These are phyloP conservation scores for Fusarium sp. DNA, from an alignment of 2,329 filamentous ascomycete species.

Conservation along the genomic window DNA sequence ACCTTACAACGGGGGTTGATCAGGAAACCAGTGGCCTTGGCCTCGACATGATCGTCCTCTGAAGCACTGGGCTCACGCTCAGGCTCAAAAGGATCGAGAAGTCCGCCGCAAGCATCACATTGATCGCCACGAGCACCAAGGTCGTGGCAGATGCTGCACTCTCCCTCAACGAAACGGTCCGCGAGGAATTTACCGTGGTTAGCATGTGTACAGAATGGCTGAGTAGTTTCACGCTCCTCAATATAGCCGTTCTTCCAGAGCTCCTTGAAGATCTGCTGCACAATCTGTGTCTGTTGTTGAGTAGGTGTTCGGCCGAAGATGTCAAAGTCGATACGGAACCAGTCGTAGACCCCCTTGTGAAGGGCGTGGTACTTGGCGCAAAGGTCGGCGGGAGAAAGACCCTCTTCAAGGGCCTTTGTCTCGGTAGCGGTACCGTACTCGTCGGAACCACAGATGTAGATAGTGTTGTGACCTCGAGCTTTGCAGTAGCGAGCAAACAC, in stretches of 20 bases:
- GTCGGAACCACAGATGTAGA: constrained; percentile 88
- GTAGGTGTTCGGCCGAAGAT: constrained; percentile 95
- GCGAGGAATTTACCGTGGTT: constrained; percentile 80
- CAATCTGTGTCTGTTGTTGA: constrained; percentile 87
- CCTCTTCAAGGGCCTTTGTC: constrained; percentile 92
- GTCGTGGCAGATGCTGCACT: constrained; percentile 79
- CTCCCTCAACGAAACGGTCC: constrained; percentile 87
- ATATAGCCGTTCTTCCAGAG: constrained; percentile 91
- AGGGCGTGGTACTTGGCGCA: constrained; percentile 94
- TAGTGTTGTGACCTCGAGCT: constrained; percentile 79
- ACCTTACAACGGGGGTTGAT: constrained; percentile 93
- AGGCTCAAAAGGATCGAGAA: constrained; percentile 76
- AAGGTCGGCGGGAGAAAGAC: constrained; percentile 81
- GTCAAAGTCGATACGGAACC: constrained; percentile 96
- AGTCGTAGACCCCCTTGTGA: constrained; percentile 91
- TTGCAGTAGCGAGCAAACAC: constrained; percentile 86
- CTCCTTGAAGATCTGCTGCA: constrained; percentile 88
- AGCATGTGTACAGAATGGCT: constrained; percentile 83
- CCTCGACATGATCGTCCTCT: constrained; percentile 50
- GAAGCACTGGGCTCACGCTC: constrained; percentile 52
- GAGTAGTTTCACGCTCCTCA: constrained; percentile 85
- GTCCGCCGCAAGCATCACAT: constrained; percentile 78
- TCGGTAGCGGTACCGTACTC: constrained; percentile 97
- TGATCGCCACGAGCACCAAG: constrained; percentile 78
- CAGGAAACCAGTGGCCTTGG: constrained; percentile 61